Evolutionary conservation across 2,329 filamentous ascomycete species (phyloP), one percentile per base, ranked within the genome.

Genomic region (Exutisphaerella laricina): DNA sequence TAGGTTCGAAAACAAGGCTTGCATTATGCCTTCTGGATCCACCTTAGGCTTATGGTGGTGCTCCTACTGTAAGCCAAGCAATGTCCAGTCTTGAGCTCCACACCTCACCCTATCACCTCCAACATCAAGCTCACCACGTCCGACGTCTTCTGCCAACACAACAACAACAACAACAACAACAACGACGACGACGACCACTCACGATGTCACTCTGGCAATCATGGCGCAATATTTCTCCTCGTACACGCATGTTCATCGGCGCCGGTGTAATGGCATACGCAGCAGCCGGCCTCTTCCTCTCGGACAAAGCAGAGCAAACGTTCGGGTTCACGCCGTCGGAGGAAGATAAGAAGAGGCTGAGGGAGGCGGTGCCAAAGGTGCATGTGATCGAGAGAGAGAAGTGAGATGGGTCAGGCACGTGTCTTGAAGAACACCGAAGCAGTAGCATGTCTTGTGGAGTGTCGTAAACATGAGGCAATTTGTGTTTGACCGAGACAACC

Each of bases 241-340:
- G 77, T 54, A 83, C 84, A 17, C 84, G 85, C 43, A 67, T 86
- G 30, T 67, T 82, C 35, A 73, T 94, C 50, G 89, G 89, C 54
- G 62, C 80, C 36, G 84, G 80, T 55, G 67, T 94, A 53, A 79
- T 95, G 59, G 78, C 78, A 23, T 95, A 88, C 78, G 87, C 86
- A 10, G 69, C 72, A 29, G 69, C 79, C 29, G 89, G 87, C 12
- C 73, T 92, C n/a, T 82, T 83, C 60, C 60, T 85, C 13, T 80
- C 84, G 4, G 84, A 90, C 59, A 73, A 73, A 44, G 79, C 83
- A 12, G 88, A 90, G 66, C 76, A 84, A 60, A 79, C 75, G 30
- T 75, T 89, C 48, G 85, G 84, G 5, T 76, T 87, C 63, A 80
- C 76, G 28, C 78, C 88, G 1, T 83, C 80, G 1, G 80, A 86